Conservation (phyloP, 768 basidiomycete species). For the Piloderma croceum region DNA sequence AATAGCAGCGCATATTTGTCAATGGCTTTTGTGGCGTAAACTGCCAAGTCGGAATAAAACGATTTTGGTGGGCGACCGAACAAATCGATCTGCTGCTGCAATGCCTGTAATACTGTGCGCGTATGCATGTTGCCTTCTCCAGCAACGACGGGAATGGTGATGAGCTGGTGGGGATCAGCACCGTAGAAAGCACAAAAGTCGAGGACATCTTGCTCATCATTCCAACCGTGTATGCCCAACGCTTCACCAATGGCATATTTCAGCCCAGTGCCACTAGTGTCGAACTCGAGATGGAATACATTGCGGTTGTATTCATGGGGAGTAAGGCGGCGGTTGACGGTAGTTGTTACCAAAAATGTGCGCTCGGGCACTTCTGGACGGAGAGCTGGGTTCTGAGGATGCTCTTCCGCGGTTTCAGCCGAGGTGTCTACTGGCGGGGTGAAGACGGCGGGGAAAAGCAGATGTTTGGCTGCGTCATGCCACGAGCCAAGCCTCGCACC, state of each 20-base stretch:
- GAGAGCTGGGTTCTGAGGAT: slow-evolving; percentile 59
- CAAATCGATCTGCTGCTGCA: slow-evolving; percentile 95
- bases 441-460: slow-evolving; percentile 84
- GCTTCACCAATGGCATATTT: slow-evolving; percentile 97
- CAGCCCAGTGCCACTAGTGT: slow-evolving; percentile 85
- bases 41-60: slow-evolving; percentile 86
- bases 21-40: slow-evolving; percentile 59
- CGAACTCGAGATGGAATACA: slow-evolving; percentile 97
- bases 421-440: slow-evolving; percentile 38
- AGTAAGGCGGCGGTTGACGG: slow-evolving; percentile 91
- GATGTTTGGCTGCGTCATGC: slow-evolving; percentile 84
- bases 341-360: slow-evolving; percentile 90
- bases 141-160: slow-evolving; percentile 73
- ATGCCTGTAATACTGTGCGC: slow-evolving; percentile 88
- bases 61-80: slow-evolving; percentile 95
- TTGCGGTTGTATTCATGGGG: slow-evolving; percentile 96
- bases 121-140: slow-evolving; percentile 72
- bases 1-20: slow-evolving; percentile 83
- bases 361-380: slow-evolving; percentile 85
- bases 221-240: slow-evolving; percentile 96
- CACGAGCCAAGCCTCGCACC: slow-evolving; percentile 61
- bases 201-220: slow-evolving; percentile 80
- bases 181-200: slow-evolving; percentile 94
- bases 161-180: slow-evolving; percentile 68
- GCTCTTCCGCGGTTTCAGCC: slow-evolving; percentile 33